Base-by-base conservation (phyloP, 2,329 filamentous ascomycete genomes). In the Nannizzia gypsea region DNA sequence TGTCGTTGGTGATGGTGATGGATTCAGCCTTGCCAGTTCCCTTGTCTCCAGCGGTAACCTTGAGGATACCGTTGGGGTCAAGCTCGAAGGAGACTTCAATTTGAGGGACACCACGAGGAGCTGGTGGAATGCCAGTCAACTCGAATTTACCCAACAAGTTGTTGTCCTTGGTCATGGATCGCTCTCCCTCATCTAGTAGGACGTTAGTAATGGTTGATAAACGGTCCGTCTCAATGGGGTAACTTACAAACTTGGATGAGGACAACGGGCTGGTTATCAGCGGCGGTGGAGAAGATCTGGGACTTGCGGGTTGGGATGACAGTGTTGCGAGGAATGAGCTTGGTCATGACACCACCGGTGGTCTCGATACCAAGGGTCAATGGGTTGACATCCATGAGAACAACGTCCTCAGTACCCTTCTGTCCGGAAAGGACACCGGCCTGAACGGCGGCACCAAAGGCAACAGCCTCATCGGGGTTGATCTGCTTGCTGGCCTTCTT, bases 401-500 rank as follows among this genome's bases (percentile, higher is more conserved):
- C 89, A 64, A 96, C 75, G 3, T 86, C 84, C n/a, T 78, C 80
- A 64, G 89, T 88, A 71, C 86, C 87, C 71, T 87, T 83, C 79
- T 96, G 90, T 67, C 90, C 90, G 68, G 90, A 88, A 64, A 99
- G 82, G 72, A 97, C 86, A 87, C 91, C 92, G 79, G 88, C 93
- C 80, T 99, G 93, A 68, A 97, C 90, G 68, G 93, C 92, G 65
- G 93, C 93, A 79, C 93, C 93, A 75, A 91, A 97, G 72, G 93
- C 93, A 68, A 97, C 93, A 79, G 93, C 93, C 82, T 97, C 93
- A 73, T 99, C 93, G 69, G 93, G 93, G 85, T 97, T 97, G 76
- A 99, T 96, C 78, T 90, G 90, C 89, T 97, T 97, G 83, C 88
- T 91, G 69, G 91, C 90, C 83, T 93, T 91, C 89, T 97, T 97